phyloP scores from a whole-genome alignment of 1,139 yeast genomes.

The Zygotorulaspora mrakii region DNA sequence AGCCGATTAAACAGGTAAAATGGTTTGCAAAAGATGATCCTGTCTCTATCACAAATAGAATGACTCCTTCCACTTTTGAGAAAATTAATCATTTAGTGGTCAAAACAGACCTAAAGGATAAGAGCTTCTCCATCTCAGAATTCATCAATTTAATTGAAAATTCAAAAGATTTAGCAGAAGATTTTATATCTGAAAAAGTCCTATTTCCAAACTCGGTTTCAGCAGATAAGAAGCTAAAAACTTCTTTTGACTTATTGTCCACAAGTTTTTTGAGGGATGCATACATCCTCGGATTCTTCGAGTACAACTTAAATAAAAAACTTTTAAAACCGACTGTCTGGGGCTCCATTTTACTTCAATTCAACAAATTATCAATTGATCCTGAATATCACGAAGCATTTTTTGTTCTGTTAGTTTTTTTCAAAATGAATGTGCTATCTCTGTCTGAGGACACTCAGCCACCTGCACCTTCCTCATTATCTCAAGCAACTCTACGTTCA shows the following conservation, averaged over 20 bases:
- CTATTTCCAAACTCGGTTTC: constrained; percentile 37
- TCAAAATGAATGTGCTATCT: constrained; percentile 41
- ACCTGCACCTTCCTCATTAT: constrained; percentile 32
- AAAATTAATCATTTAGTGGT: constrained; percentile 41
- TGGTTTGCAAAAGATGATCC: constrained; percentile 54
- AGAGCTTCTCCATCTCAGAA: constrained; percentile 28
- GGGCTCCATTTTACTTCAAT: constrained; percentile 50
- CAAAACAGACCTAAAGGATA: constrained; percentile 29
- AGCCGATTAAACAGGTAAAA: constrained; percentile 53
- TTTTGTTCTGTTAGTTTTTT: constrained; percentile 47
- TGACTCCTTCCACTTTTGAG: constrained; percentile 47
- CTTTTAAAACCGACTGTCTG: constrained; percentile 47
- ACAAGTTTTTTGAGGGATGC: constrained; percentile 60
- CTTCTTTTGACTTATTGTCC: constrained; percentile 53
- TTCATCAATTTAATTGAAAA: constrained; percentile 29
- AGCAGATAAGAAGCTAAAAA: constrained; percentile 37
- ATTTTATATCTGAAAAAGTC: constrained; percentile 41
- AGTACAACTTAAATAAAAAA: constrained; percentile 38
- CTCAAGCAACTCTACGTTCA: constrained; percentile 35
- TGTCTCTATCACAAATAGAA: constrained; percentile 50
- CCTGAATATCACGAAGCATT: constrained; percentile 38
- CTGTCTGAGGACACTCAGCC: constrained; percentile 37
- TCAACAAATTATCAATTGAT: constrained; percentile 36
- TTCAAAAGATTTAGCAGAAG: constrained; percentile 27
- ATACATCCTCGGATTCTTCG: constrained; percentile 53